Conservation (phyloP, 2,329 filamentous ascomycete genomes). For the Alternaria conjuncta region DNA sequence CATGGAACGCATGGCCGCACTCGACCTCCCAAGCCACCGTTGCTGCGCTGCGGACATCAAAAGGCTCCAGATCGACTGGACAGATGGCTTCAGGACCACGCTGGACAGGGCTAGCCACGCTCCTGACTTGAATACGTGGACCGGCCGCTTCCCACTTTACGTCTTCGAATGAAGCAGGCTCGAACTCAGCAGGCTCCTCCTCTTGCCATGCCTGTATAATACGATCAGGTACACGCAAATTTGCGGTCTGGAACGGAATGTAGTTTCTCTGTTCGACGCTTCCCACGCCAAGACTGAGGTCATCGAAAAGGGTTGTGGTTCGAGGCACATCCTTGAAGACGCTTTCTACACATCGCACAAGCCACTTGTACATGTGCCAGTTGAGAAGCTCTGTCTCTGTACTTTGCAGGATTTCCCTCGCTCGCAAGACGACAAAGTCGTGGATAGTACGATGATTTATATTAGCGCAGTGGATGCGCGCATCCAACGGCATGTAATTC, state of each 20-base stretch:
- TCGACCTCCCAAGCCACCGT: neutral
- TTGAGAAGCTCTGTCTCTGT: neutral
- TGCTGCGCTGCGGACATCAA: neutral
- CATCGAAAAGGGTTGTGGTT: neutral
- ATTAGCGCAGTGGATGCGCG: neutral
- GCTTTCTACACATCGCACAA: neutral
- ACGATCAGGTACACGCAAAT: neutral
- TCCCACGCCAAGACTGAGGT: neutral
- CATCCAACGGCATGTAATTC: neutral
- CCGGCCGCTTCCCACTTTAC: neutral
- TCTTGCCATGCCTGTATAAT: neutral
- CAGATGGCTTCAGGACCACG: neutral
- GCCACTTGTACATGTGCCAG: neutral
- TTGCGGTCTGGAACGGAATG: neutral
- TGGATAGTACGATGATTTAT: neutral
- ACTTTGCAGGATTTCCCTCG: neutral
- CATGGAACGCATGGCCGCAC: neutral
- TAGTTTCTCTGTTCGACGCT: neutral
- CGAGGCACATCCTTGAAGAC: neutral
- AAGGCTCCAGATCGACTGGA: neutral
- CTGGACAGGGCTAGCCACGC: neutral
- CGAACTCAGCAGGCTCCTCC: neutral
- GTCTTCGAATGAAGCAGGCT: neutral
- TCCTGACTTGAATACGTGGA: neutral
- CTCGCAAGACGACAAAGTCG: neutral